phyloP scores from a whole-genome alignment of 129 eudicot genomes.

The Artemisia annua region DNA sequence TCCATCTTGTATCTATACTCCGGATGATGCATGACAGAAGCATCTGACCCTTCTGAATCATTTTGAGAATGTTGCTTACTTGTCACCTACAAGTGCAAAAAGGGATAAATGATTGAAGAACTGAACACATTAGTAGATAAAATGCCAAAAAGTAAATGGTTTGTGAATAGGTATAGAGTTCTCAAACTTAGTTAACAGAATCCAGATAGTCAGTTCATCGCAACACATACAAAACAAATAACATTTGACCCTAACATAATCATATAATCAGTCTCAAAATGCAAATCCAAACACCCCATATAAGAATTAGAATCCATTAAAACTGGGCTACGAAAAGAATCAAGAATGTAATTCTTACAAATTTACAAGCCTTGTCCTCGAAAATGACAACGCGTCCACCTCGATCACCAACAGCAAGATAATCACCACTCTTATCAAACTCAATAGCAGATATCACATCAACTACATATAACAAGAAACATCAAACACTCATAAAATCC shows the following conservation, averaged over 20 bases:
- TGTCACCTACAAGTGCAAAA: conserved; percentile 22
- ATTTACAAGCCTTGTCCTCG: conserved; percentile 45
- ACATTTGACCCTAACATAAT: not conserved
- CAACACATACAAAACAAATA: not conserved
- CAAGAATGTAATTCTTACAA: conserved; percentile 43
- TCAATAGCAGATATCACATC: conserved; percentile 73
- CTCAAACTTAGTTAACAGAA: too few relatives aligned
- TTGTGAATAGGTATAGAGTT: too few relatives aligned
- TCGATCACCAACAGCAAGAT: conserved; percentile 81
- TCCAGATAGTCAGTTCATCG: too few relatives aligned
- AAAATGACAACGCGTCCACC: conserved; percentile 81
- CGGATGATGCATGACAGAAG: conserved; percentile 43
- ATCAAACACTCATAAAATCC: too few relatives aligned
- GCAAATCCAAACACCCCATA: not conserved
- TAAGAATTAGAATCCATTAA: not conserved
- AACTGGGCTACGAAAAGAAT: not conserved
- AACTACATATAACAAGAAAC: conserved; percentile 33
- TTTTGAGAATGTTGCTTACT: conserved; percentile 37
- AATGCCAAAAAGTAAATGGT: too few relatives aligned
- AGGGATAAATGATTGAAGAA: too few relatives aligned
- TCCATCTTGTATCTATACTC: conserved; percentile 75
- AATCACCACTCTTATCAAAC: conserved; percentile 61
- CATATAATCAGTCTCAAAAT: not conserved
- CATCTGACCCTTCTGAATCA: conserved; percentile 45
- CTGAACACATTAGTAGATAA: too few relatives aligned